Evolutionary conservation across 257 asterid genomes (phyloP).

Genomic region (Capsicum baccatum): DNA sequence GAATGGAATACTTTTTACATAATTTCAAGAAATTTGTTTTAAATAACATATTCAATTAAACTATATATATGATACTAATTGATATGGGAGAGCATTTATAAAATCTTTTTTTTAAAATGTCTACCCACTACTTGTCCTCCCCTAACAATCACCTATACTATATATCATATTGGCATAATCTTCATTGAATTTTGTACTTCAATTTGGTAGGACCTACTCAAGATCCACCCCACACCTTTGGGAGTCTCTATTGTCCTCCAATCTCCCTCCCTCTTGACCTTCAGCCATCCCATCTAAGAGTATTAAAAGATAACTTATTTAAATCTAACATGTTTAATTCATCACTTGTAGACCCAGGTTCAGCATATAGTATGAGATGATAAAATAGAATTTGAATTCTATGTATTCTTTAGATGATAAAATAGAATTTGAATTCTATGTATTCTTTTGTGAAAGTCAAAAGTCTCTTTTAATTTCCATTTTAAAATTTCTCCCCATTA

Average conservation of each 20-base stretch:
- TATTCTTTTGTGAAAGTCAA: background rate
- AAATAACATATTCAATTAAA: background rate
- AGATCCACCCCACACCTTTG: background rate
- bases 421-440: too few relatives aligned
- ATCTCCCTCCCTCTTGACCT: background rate
- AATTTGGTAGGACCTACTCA: constrained; percentile 16
- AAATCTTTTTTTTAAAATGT: too few relatives aligned
- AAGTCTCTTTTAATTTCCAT: background rate
- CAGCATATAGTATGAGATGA: background rate
- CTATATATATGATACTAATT: too few relatives aligned
- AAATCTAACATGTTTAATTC: background rate
- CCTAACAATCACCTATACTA: background rate
- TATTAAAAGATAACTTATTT: background rate
- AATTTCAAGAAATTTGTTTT: background rate
- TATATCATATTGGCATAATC: background rate
- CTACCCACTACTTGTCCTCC: background rate
- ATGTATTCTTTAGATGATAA: background rate
- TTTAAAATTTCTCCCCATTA: background rate
- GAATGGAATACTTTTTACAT: too few relatives aligned
- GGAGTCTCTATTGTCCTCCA: background rate
- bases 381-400: background rate
- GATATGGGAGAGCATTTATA: too few relatives aligned
- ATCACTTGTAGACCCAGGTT: background rate
- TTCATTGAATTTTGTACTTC: background rate
- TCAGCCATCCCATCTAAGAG: background rate